phyloP scores from a whole-genome alignment of 371 early-diverging fungal genomes.

The Mortierella sp. region DNA sequence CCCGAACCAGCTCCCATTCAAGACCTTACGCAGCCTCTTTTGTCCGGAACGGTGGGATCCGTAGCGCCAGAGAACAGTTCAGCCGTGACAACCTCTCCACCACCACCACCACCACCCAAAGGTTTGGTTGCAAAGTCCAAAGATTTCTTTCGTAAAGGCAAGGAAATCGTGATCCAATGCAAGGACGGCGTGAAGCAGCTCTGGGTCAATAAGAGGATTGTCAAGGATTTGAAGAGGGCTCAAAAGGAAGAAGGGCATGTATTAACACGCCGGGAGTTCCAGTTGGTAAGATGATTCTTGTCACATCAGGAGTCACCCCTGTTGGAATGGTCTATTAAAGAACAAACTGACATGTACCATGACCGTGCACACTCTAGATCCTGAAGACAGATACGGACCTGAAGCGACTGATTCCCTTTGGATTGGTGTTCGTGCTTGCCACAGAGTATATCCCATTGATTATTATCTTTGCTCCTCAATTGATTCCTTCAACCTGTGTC shows the following conservation, averaged over 20 bases:
- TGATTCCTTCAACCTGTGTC: slow-evolving; percentile 72
- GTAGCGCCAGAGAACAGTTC: slow-evolving; percentile 31
- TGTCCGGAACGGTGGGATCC: slow-evolving; percentile 22
- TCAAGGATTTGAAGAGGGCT: slow-evolving; percentile 44
- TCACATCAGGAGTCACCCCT: background rate
- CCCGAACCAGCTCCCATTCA: slow-evolving; percentile 38
- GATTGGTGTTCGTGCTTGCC: slow-evolving; percentile 61
- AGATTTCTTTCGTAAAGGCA: slow-evolving; percentile 44
- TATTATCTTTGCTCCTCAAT: slow-evolving; percentile 67
- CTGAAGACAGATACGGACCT: slow-evolving; percentile 63
- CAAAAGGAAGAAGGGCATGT: slow-evolving; percentile 57
- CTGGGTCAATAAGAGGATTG: slow-evolving; percentile 64
- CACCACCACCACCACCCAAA: slow-evolving; percentile 21
- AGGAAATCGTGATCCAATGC: slow-evolving; percentile 57
- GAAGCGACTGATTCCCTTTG: slow-evolving; percentile 70
- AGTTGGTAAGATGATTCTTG: slow-evolving; percentile 52
- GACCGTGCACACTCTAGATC: slow-evolving; percentile 49
- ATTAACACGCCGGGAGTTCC: slow-evolving; percentile 63
- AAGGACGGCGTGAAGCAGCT: slow-evolving; percentile 69
- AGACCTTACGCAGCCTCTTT: slow-evolving; percentile 21
- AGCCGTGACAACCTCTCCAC: background rate
- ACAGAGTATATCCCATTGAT: slow-evolving; percentile 75
- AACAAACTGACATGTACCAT: background rate
- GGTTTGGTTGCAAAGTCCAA: slow-evolving; percentile 32
- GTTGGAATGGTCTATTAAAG: background rate